These are phyloP conservation scores for Ogataea allantospora DNA, from an alignment of 805 yeast genomes.

Conservation along the genomic window DNA sequence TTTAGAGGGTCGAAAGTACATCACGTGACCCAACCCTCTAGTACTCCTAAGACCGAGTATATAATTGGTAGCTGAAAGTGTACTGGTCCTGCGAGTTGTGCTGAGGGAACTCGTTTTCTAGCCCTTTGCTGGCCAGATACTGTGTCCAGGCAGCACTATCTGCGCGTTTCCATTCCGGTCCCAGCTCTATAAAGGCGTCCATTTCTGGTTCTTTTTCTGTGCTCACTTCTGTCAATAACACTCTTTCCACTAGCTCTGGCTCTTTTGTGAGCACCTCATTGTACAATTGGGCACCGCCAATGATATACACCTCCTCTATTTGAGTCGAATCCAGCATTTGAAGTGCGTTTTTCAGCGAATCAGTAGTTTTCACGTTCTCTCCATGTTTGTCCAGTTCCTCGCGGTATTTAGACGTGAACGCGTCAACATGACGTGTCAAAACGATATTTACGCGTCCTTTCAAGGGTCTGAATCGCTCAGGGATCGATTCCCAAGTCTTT, in stretches of 20 bases:
- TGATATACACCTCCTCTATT: slow-evolving; percentile 68
- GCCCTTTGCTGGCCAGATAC: slow-evolving; percentile 39
- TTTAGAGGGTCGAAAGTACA: slow-evolving; percentile 1
- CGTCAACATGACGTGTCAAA: slow-evolving; percentile 49
- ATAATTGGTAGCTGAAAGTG: slow-evolving; percentile 29
- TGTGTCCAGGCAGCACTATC: slow-evolving; percentile 36
- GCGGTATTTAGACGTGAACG: slow-evolving; percentile 24
- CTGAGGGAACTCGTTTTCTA: slow-evolving; percentile 29
- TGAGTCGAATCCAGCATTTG: slow-evolving; percentile 27
- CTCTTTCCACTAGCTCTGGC: slow-evolving; percentile 43
- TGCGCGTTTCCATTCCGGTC: slow-evolving; percentile 38
- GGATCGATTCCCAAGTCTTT: slow-evolving; percentile 94
- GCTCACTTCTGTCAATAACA: slow-evolving; percentile 69
- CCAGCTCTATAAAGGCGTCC: slow-evolving; percentile 66
- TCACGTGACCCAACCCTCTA: slow-evolving; percentile 9
- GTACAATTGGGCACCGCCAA: slow-evolving; percentile 93
- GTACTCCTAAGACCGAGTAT: slow-evolving; percentile 7
- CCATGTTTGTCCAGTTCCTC: slow-evolving; percentile 25
- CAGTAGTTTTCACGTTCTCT: slow-evolving; percentile 30
- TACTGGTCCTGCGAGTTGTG: slow-evolving; percentile 41
- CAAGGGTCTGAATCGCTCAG: slow-evolving; percentile 78
- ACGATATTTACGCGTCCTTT: slow-evolving; percentile 74
- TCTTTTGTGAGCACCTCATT: slow-evolving; percentile 38
- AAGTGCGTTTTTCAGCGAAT: slow-evolving; percentile 46
- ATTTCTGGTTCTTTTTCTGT: slow-evolving; percentile 44